Evolutionary conservation across 306 rosid genomes (phyloP).

Genomic region (Oemleria cerasiformis): DNA sequence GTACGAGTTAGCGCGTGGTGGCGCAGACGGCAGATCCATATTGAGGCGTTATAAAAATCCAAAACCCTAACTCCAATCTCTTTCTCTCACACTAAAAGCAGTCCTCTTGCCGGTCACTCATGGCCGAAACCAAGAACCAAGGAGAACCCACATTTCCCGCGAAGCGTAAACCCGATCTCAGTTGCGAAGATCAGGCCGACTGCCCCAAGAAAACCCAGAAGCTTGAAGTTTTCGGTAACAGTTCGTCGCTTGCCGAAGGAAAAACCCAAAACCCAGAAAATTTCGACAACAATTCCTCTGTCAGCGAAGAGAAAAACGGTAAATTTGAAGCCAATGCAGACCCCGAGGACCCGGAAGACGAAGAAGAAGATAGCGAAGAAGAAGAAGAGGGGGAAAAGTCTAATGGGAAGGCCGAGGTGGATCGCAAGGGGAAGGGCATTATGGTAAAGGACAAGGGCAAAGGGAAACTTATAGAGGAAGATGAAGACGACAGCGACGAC

Average conservation of each 20-base stretch:
- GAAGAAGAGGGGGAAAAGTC: constrained; percentile 40
- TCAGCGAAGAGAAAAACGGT: constrained; percentile 17
- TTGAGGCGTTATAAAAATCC: background rate
- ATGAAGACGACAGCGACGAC: constrained; percentile 29
- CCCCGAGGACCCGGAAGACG: constrained; percentile 16
- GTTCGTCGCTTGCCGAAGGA: constrained; percentile 8
- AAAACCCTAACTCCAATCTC: background rate
- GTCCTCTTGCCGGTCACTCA: constrained; percentile 27
- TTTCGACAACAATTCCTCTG: constrained; percentile 26
- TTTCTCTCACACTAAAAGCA: background rate
- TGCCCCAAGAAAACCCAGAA: constrained; percentile 48
- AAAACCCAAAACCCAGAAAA: constrained; percentile 14
- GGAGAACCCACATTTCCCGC: constrained; percentile 50
- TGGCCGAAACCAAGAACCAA: constrained; percentile 55
- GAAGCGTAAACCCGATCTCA: constrained; percentile 60
- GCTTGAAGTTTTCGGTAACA: constrained; percentile 25
- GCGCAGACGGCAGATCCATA: background rate
- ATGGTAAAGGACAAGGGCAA: constrained; percentile 72
- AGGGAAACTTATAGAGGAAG: constrained; percentile 71
- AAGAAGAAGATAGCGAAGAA: constrained; percentile 27
- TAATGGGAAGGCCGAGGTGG: constrained; percentile 38
- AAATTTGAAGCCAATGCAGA: constrained; percentile 21
- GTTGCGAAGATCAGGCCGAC: constrained; percentile 33
- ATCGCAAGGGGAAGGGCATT: constrained; percentile 74
- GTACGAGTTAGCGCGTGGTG: no score